Evolutionary conservation across 345 rosid species (phyloP), one percentile per base, ranked within the genome.

Genomic region (Salix viminalis): DNA sequence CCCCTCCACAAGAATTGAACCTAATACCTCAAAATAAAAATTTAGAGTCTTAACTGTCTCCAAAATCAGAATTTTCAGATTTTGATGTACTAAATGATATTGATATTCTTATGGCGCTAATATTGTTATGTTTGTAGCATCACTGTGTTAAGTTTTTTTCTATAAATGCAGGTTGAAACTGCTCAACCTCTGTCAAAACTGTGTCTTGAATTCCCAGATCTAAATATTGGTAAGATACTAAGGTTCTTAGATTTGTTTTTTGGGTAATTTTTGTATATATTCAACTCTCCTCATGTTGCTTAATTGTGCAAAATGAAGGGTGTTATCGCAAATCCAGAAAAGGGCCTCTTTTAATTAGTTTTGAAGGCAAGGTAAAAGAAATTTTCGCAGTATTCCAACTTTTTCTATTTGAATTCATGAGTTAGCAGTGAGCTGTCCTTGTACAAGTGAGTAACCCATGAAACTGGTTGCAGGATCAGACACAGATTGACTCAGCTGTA

Each of bases 201-300:
- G 67, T 90, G 91, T 64, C 89, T 91, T 19, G 97, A 93, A 79
- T 96, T 88, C 75, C 98, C 99, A 11, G 99, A 96, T 77, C 85
- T 96, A 64, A 86, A 82, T 67, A 85, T 96, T 24, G 94, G 99
- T 96, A 87, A 82, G 61, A 62, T 60, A 44, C 50, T 44, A 1
- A 46, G 50, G 50, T 52, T 74, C 74, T 23, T 9, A 14, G 7
- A 16, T 24, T 37, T 36, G 24, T 56, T 56, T 56, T 23, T 15
- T 66, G 61, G 56, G 26, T 61, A 2, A 24, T 18, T 1, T 65
- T 37, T 24, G 6, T 18, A 50, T 24, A 72, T 74, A 10, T 68
- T 7, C 15, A 67, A 75, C 18, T 73, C 30, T 68, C 46, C 64
- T 44, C 78, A 77, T 50, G 84, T 77, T 50, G 18, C 54, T 65